Evolutionary conservation across 768 basidiomycete genomes (phyloP), one percentile per base, ranked within the genome.

Genomic region (Mycena vulgaris): DNA sequence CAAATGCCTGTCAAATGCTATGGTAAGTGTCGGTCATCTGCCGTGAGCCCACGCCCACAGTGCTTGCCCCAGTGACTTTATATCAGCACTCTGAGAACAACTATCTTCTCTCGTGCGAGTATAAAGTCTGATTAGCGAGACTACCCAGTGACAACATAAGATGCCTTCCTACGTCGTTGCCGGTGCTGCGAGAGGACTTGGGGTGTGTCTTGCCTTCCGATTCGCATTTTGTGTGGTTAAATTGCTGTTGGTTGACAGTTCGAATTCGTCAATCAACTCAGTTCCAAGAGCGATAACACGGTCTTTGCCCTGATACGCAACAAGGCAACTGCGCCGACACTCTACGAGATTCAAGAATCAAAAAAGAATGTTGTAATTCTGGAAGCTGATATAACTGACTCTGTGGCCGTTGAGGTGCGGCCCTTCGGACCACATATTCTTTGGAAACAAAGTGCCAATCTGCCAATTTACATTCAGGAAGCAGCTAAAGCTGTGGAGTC

Each of bases 251-350:
- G 40, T 35, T 48, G 40, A 17, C 51, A 67, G 66, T 60, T 67
- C 66, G 66, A 67, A 67, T 67, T 67, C 58, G 58, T 67, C 66
- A 59, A 59, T 42, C 66, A 67, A 53, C 66, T 67, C 58, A 67
- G 66, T 60, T 59, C 66, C 66, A 52, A 60, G 39, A 59, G 25
- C 57, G 49, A 67, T 40, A 60, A 67, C 66, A 67, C 48, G n/a
- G 66, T 67, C 37, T 67, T 67, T 45, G 66, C 66, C 19, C 66
- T 67, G 48, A 53, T 67, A 14, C 66, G 66, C 58, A 60, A 67
- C 66, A 60, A 53, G 31, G 48, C 66, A 51, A 59, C 66, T 14
- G 58, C 66, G 39, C 16, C 57, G 45, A 31, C 65, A 42, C 65
- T 66, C 55, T 58, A 66, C 40, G 66, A 67, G 37, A 30, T 67